phyloP scores from a whole-genome alignment of 2,329 filamentous ascomycete genomes.

The Fonsecaea multimorphosa region DNA sequence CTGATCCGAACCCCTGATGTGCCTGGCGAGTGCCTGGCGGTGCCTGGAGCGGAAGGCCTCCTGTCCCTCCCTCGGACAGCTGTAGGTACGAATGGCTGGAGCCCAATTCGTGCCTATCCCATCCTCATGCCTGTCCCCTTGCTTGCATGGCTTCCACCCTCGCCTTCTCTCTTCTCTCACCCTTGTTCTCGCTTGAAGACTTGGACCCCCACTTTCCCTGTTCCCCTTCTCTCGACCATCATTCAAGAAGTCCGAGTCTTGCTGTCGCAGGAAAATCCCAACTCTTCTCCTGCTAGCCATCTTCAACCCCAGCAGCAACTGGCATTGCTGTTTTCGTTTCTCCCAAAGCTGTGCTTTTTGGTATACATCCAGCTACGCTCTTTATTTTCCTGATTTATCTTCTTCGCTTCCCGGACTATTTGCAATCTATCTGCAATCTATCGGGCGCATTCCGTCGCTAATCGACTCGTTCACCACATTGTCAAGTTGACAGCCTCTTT shows the following conservation, averaged over 20 bases:
- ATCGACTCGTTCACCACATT: conserved; percentile 14
- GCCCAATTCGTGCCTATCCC: not conserved
- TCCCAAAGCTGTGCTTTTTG: conserved; percentile 1
- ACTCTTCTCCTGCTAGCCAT: conserved; percentile 15
- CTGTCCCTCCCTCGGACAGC: not conserved
- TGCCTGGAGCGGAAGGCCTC: not conserved
- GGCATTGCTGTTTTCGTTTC: conserved; percentile 25
- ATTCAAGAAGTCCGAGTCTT: conserved; percentile 21
- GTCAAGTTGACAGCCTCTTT: conserved; percentile 30
- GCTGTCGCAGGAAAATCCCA: conserved; percentile 3
- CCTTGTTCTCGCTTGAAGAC: not conserved
- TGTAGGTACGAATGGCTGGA: not conserved
- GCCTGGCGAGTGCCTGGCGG: not conserved
- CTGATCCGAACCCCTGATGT: not conserved
- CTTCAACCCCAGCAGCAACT: conserved; percentile 9
- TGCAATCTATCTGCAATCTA: conserved; percentile 25
- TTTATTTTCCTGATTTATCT: conserved; percentile 22
- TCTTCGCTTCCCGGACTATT: conserved; percentile 15
- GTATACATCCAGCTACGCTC: conserved; percentile 7
- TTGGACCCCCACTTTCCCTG: conserved; percentile 2
- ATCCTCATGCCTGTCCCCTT: not conserved
- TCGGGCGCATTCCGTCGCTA: conserved; percentile 32
- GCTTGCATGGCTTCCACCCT: not conserved
- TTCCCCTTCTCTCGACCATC: conserved; percentile 15
- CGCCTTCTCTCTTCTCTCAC: not conserved